Conservation (phyloP, 2,329 filamentous ascomycete species). For the Exutisphaerella laricina region DNA sequence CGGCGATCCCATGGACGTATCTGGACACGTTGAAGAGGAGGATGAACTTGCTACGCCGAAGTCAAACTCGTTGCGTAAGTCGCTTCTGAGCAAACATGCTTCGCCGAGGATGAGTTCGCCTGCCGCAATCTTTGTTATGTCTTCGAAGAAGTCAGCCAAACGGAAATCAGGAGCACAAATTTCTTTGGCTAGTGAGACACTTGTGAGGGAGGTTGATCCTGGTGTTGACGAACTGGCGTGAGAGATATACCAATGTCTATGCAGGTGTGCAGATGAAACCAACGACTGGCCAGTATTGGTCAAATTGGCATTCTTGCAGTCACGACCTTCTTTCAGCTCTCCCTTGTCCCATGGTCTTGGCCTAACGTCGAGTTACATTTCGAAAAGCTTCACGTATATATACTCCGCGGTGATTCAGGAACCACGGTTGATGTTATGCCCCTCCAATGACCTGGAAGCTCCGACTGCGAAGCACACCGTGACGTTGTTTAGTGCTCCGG, state of each 20-base stretch:
- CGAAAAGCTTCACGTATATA: no score
- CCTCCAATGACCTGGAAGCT: no score
- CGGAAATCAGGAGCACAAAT: constrained; percentile 1
- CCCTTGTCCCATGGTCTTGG: no score
- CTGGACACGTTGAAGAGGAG: constrained; percentile 8
- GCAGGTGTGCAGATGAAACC: background rate
- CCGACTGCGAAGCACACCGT: no score
- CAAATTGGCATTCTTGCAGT: no score
- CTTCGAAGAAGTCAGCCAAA: constrained; percentile 4
- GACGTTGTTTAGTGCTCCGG: no score
- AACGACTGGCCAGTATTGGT: no score
- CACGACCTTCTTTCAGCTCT: no score
- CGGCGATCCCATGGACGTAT: background rate
- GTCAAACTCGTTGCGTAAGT: constrained; percentile 6
- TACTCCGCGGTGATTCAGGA: no score
- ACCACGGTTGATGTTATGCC: no score
- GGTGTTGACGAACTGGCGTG: constrained; percentile 18
- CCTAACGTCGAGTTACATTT: no score
- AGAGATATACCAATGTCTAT: background rate
- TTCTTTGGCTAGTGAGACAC: constrained; percentile 11
- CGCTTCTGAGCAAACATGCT: constrained; percentile 8
- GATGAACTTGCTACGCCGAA: constrained; percentile 9
- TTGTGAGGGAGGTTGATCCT: constrained; percentile 15
- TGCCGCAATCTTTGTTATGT: constrained; percentile 6
- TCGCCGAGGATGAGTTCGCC: constrained; percentile 4